Conservation (phyloP, 106 monocot genomes). For the Allium cepa region DNA sequence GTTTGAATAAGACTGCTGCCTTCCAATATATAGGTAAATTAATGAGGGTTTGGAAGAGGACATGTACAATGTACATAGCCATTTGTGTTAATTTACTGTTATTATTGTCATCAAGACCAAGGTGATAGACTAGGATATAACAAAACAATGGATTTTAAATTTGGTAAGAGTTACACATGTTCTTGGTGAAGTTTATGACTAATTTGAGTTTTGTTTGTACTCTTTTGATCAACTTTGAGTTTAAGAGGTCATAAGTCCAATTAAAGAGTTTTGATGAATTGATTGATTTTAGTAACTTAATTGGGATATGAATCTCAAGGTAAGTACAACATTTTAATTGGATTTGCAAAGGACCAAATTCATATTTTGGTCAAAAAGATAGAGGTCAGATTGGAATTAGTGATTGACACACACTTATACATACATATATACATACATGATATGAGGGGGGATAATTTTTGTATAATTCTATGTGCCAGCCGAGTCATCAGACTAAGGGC, state of each 20-base stretch:
- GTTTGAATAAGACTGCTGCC: not conserved
- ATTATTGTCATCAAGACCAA: not conserved
- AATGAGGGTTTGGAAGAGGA: not conserved
- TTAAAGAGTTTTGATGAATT: not conserved
- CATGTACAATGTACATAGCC: slow-evolving; percentile 1
- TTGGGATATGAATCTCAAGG: not conserved
- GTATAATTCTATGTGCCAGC: not conserved
- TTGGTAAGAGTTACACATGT: not conserved
- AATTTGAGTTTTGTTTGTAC: not conserved
- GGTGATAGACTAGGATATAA: not conserved
- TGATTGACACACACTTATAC: too few relatives aligned
- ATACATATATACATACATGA: not conserved
- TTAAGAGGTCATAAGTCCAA: not conserved
- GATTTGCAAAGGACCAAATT: not conserved
- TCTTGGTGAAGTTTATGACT: not conserved
- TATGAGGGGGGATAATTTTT: not conserved
- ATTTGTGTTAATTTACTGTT: not conserved
- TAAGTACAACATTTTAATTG: not conserved
- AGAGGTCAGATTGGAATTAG: too few relatives aligned
- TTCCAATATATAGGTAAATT: not conserved
- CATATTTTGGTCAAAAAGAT: not conserved
- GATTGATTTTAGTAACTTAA: not conserved
- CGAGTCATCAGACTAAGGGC: not conserved
- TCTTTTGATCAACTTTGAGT: not conserved
- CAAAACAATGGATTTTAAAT: not conserved